These are phyloP conservation scores for Oryza officinalis DNA, from an alignment of 176 grass and related monocot genomes.

Conservation along the genomic window DNA sequence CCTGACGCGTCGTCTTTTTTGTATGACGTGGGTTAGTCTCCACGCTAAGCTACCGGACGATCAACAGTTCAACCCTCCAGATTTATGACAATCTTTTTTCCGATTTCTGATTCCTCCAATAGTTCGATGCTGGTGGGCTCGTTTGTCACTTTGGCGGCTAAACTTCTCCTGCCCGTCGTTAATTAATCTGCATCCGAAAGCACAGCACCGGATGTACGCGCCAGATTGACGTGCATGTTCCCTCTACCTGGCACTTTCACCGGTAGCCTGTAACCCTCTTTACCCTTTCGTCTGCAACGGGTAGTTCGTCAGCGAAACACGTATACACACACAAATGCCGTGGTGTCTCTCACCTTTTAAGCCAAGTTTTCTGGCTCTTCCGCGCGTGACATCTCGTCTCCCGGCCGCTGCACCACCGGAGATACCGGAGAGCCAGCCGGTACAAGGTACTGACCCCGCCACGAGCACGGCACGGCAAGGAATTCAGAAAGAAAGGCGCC, in stretches of 20 bases:
- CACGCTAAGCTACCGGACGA: slow-evolving; percentile 35
- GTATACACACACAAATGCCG: too few relatives aligned
- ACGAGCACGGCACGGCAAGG: not conserved
- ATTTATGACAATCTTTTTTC: too few relatives aligned
- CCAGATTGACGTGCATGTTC: not conserved
- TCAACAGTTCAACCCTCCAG: too few relatives aligned
- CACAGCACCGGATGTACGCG: too few relatives aligned
- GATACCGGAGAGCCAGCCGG: not conserved
- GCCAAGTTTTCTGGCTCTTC: not conserved
- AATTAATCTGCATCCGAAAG: not conserved
- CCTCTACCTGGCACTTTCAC: not conserved
- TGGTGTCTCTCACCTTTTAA: not conserved
- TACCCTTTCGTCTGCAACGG: not conserved
- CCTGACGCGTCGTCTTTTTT: not conserved
- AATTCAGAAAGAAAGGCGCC: not conserved
- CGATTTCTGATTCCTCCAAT: too few relatives aligned
- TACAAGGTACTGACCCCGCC: not conserved
- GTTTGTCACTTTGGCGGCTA: not conserved
- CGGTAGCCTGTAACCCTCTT: not conserved
- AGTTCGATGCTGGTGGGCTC: too few relatives aligned
- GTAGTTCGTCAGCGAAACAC: not conserved
- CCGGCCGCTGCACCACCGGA: not conserved
- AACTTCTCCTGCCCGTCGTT: not conserved
- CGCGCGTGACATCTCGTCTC: not conserved
- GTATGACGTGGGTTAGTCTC: slow-evolving; percentile 30